Evolutionary conservation across 768 basidiomycete species (phyloP), one percentile per base, ranked within the genome.

Genomic region (Pleurotus sapidus): DNA sequence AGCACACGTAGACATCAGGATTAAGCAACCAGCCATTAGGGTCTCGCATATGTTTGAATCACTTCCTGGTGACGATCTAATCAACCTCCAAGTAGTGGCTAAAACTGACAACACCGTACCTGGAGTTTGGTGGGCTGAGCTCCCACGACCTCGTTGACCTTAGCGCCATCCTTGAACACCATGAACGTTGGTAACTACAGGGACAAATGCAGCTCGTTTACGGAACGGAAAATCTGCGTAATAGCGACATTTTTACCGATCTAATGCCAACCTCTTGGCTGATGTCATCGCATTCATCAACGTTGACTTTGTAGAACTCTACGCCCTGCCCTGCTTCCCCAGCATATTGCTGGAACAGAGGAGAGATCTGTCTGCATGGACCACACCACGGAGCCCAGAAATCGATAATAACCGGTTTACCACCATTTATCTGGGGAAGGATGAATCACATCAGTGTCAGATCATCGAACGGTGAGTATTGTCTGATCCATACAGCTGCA

Each of bases 381-480:
- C 86, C 86, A 70, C 84, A 89, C 88, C 88, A 89, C 2, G 81
- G 79, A 39, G 88, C 88, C 85, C 85, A 88, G 72, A 91, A 89
- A 71, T 91, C 87, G 65, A 91, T 76, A 17, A 87, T 66, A 61
- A 77, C 70, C 59, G 73, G 69, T 61, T 77, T 77, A 58, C 73
- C 76, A 57, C 74, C 67, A 64, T 72, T 73, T 65, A 86, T 83
- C 79, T 78, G 59, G 27, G 1, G 23, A 11, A 34, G 18, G 1
- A 18, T 25, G 23, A 11, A 11, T 20, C 5, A 7, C 24, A 18
- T 17, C 20, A 14, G 20, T 25, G 3, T 15, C n/a, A 20, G 7
- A 15, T 12, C 23, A 14, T 20, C 5, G 46, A 24, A 18, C 12
- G 14, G 8, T 7, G 23, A 25, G 4, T 7, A 15, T 20, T 48